A percentile compares a stretch with the other conserved stretches of the same genome.
Evolutionary conservation across 257 asterid genomes (phyloP).

Genomic region (Nicotiana otophora): DNA sequence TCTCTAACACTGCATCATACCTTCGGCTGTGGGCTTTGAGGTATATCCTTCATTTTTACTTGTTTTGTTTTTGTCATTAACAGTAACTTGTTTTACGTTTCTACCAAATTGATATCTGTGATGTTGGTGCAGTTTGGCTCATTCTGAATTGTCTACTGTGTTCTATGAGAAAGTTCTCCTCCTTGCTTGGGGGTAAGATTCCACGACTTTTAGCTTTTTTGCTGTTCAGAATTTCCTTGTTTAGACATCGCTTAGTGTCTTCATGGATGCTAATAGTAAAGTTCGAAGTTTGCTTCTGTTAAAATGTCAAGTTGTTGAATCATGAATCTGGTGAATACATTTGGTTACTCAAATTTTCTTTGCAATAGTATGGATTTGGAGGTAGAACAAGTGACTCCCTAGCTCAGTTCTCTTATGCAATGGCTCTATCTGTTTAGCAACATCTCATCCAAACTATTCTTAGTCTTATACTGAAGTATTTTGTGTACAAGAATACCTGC

Average conservation of each 20-base stretch:
- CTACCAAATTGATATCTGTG: background rate
- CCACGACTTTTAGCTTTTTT: slow-evolving; percentile 5
- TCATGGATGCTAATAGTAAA: background rate
- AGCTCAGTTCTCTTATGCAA: background rate
- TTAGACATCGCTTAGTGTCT: background rate
- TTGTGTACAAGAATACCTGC: background rate
- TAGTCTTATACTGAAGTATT: background rate
- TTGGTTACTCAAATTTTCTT: background rate
- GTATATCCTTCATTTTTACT: slow-evolving; percentile 24
- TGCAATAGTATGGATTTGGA: background rate
- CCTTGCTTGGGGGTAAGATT: slow-evolving; percentile 85
- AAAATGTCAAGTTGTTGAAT: background rate
- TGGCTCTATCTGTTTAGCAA: background rate
- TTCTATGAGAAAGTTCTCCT: slow-evolving; percentile 90
- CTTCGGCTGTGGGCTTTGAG: slow-evolving; percentile 96
- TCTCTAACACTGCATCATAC: slow-evolving; percentile 92
- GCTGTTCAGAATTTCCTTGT: background rate
- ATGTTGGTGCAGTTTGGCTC: slow-evolving; percentile 66
- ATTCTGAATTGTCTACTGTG: slow-evolving; percentile 87
- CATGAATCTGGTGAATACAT: background rate
- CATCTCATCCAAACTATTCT: background rate
- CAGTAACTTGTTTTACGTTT: background rate
- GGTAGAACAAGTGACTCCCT: background rate
- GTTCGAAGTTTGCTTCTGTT: background rate
- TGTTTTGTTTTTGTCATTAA: slow-evolving; percentile 12